Evolutionary conservation across 805 yeast species (phyloP).

Genomic region (Hanseniaspora taiwanica): DNA sequence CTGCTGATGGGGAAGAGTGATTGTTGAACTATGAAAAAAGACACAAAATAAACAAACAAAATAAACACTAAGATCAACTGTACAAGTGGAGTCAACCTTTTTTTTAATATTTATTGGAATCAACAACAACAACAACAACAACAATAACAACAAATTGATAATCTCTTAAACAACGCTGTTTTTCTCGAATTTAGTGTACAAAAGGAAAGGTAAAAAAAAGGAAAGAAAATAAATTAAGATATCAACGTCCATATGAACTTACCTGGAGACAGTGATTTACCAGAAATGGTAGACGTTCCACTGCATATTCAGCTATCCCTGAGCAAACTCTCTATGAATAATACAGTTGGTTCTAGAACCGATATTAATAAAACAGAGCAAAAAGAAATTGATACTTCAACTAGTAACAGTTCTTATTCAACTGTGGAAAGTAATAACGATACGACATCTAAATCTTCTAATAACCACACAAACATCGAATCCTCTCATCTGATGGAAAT

Average conservation of each 20-base stretch:
- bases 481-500: no score
- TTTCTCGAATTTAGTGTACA: no score
- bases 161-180: no score
- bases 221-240: neutral
- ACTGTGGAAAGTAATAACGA: no score
- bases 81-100: no score
- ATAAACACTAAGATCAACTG: neutral
- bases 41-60: no score
- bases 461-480: constrained; percentile 1
- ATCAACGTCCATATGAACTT: neutral
- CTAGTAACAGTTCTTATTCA: no score
- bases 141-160: neutral
- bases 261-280: neutral
- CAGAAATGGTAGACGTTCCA: constrained; percentile 20
- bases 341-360: constrained; percentile 7
- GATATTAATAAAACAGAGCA: no score
- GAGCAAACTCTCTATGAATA: constrained; percentile 1
- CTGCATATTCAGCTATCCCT: constrained; percentile 11
- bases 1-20: no score
- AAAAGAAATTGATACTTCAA: no score
- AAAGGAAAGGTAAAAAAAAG: neutral
- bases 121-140: neutral
- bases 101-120: no score
- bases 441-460: neutral
- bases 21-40: no score